phyloP scores from a whole-genome alignment of 495 filamentous ascomycete genomes.

The Hyaloscypha finlandica region DNA sequence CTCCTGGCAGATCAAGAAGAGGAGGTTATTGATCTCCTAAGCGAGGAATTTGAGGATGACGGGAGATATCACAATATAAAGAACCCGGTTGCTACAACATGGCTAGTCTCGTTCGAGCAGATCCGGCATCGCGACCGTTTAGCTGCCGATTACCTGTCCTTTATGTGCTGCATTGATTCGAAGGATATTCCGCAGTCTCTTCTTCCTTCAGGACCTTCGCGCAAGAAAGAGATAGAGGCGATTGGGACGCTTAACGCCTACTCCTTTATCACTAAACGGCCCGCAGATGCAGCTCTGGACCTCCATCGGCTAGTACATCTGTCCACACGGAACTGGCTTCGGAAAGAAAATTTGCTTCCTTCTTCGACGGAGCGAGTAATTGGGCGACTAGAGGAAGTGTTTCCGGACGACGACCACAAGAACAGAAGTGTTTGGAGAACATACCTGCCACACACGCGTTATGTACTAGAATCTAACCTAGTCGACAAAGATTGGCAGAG shows the following conservation, averaged over 20 bases:
- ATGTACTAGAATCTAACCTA: constrained; percentile 28
- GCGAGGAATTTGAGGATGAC: constrained; percentile 24
- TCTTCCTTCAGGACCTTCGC: constrained; percentile 13
- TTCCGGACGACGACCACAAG: constrained; percentile 36
- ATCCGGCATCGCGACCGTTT: constrained; percentile 39
- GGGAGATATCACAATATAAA: constrained; percentile 12
- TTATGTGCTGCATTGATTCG: constrained; percentile 26
- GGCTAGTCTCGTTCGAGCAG: constrained; percentile 35
- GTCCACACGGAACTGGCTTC: constrained; percentile 45
- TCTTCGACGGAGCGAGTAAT: constrained; percentile 38
- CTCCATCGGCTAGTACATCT: constrained; percentile 52
- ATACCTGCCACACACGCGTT: constrained; percentile 43
- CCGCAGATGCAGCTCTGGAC: constrained; percentile 15
- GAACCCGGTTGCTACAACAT: constrained; percentile 21
- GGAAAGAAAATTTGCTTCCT: constrained; percentile 28
- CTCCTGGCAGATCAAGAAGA: constrained; percentile 26
- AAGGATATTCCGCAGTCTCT: constrained; percentile 25
- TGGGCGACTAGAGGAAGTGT: constrained; percentile 32
- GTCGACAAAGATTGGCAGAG: not conserved
- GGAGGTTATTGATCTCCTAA: constrained; percentile 32
- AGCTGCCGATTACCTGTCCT: constrained; percentile 27
- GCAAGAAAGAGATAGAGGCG: constrained; percentile 29
- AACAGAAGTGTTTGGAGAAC: constrained; percentile 39
- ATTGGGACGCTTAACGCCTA: constrained; percentile 44
- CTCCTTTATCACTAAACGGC: constrained; percentile 39